Evolutionary conservation across 148 eudicot genomes (phyloP), one percentile per base, ranked within the genome.

Genomic region (Cornus suecica): DNA sequence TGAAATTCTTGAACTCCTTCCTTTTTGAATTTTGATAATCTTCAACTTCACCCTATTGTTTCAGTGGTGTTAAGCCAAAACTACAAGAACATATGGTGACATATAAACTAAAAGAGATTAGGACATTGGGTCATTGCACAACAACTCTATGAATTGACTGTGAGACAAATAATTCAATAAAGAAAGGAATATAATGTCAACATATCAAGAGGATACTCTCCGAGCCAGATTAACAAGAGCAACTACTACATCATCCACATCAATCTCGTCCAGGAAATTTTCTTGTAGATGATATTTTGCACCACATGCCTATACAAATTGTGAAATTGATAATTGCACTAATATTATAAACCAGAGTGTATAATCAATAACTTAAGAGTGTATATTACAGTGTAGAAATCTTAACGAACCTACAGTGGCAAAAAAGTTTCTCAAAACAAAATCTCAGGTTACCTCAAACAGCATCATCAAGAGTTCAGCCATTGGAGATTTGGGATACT

Each of bases 181-280:
- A 75, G 11, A 60, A 42, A 5, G 27, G 20, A 6, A 42, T 27
- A 71, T 25, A 61, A 26, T 60, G 9, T 51, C 66, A 1, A 30
- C 27, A 54, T 56, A 28, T 23, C 26, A 25, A 37, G 66, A 79
- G 86, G 84, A 87, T 94, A 92, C 99, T 80, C 82, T 88, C 73
- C 83, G 81, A 41, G 99, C 99, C 74, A 92, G 85, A 82, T 84
- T 84, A 67, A 94, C 99, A 81, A 94, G 89, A 82, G 85, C 87
- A 80, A 92, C 88, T 70, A 94, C 99, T 48, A 94, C 97, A 77
- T 87, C 94, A 80, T 94, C 99, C 72, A 92, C 99, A 81, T 86
- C 92, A 65, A 84, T 88, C 84, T 94, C 94, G 64, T 94, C 97
- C 51, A 92, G 72, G 23, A 82, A 78, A 78, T 94, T 94, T 74